Percentiles rank a stretch among this genome's conserved stretches.
These are phyloP conservation scores for Colletotrichum sp. DNA, from an alignment of 2,329 filamentous ascomycete species.

Conservation along the genomic window DNA sequence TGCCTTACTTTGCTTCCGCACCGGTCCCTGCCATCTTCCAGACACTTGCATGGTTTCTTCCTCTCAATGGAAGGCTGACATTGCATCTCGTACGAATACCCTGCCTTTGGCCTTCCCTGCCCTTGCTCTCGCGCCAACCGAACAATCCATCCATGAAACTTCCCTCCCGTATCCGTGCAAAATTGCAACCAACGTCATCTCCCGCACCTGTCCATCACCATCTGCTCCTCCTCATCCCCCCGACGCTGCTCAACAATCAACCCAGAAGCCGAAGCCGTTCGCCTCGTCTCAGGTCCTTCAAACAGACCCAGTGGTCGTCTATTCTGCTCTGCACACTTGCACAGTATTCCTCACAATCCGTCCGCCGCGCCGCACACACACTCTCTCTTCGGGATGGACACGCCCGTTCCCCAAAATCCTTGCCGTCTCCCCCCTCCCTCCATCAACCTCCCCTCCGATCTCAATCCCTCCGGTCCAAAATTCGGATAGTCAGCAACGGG, in stretches of 20 bases:
- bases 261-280: neutral
- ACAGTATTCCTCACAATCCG: neutral
- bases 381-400: neutral
- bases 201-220: conserved; percentile 1
- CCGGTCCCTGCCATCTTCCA: neutral
- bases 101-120: neutral
- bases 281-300: neutral
- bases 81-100: neutral
- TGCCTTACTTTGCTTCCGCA: neutral
- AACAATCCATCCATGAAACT: conserved; percentile 7
- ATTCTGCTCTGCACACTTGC: neutral
- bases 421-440: neutral
- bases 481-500: conserved; percentile 12
- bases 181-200: conserved; percentile 10
- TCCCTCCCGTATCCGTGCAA: conserved; percentile 1
- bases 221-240: neutral
- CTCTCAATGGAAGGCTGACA: neutral
- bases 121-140: conserved; percentile 1
- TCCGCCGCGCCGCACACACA: neutral
- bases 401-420: conserved; percentile 8
- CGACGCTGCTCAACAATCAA: neutral
- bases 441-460: conserved; percentile 3
- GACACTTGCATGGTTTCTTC: neutral
- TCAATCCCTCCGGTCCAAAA: conserved; percentile 4
- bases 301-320: neutral